Percentiles rank a stretch among this genome's conserved stretches.
Conservation (phyloP, 2,329 filamentous ascomycete species). For the Aaosphaeria pasadenensis region DNA sequence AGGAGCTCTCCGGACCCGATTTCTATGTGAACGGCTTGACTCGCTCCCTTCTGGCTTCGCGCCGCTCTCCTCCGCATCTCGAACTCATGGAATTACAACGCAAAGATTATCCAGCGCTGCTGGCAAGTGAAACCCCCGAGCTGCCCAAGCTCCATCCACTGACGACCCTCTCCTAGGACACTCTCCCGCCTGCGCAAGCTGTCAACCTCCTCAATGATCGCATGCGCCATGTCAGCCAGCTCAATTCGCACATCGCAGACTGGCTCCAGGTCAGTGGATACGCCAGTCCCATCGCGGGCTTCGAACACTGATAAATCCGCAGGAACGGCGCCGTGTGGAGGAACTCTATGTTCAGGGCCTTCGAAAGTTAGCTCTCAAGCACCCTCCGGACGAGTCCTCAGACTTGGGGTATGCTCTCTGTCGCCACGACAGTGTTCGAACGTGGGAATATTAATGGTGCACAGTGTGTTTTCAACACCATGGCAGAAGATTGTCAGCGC, state of each 20-base stretch:
- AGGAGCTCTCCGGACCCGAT: constrained; percentile 17
- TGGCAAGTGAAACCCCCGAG: constrained; percentile 61
- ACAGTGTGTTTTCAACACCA: constrained; percentile 81
- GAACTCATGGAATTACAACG: constrained; percentile 64
- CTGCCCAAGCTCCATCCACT: constrained; percentile 18
- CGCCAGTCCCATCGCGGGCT: background rate
- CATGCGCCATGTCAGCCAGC: constrained; percentile 77
- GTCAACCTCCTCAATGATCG: constrained; percentile 80
- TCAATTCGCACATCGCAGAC: constrained; percentile 91
- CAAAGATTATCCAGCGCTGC: constrained; percentile 88
- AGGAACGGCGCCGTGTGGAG: constrained; percentile 93
- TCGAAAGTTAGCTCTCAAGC: constrained; percentile 73
- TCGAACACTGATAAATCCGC: constrained; percentile 7
- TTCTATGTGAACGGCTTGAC: constrained; percentile 28
- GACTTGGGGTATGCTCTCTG: constrained; percentile 74
- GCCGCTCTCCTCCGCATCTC: constrained; percentile 14
- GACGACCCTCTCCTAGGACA: constrained; percentile 56
- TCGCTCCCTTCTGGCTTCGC: constrained; percentile 23
- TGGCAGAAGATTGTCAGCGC: constrained; percentile 86
- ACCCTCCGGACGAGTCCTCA: constrained; percentile 69
- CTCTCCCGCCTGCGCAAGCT: constrained; percentile 77
- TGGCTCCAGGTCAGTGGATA: constrained; percentile 84
- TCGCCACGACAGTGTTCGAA: background rate
- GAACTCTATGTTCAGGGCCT: constrained; percentile 82
- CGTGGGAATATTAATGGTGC: constrained; percentile 15